Evolutionary conservation across 2,329 filamentous ascomycete species (phyloP).

Genomic region (Penicillium paneum): DNA sequence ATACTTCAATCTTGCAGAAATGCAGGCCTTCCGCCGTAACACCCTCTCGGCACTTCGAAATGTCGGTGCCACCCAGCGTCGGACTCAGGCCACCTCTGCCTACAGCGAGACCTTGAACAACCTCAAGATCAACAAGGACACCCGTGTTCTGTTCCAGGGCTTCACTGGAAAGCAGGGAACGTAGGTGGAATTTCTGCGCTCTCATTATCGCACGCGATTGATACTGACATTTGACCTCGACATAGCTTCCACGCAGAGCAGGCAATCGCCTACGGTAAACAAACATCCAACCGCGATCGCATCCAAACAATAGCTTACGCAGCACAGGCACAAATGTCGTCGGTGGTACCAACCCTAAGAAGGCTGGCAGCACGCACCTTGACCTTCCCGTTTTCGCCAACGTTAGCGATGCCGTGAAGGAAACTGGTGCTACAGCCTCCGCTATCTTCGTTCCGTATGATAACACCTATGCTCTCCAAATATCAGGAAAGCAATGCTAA

Average conservation of each 20-base stretch:
- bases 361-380: slow-evolving; percentile 86
- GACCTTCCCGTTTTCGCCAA: slow-evolving; percentile 89
- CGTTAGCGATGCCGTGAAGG: slow-evolving; percentile 82
- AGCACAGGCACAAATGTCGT: slow-evolving; percentile 85
- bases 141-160: slow-evolving; percentile 94
- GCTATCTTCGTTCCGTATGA: slow-evolving; percentile 92
- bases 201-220: slow-evolving; percentile 27
- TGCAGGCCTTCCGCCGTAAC: slow-evolving; percentile 82
- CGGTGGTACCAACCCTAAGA: slow-evolving; percentile 98
- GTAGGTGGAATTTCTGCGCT: slow-evolving; percentile 52
- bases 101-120: slow-evolving; percentile 76
- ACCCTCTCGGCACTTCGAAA: slow-evolving; percentile 65
- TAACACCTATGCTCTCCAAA: slow-evolving; percentile 6
- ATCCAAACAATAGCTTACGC: slow-evolving; percentile 21
- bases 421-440: slow-evolving; percentile 85
- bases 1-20: slow-evolving; percentile 39
- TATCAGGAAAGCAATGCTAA: slow-evolving; percentile 14
- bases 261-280: slow-evolving; percentile 93
- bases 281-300: slow-evolving; percentile 19
- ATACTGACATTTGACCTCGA: slow-evolving; percentile 22
- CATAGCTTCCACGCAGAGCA: slow-evolving; percentile 91
- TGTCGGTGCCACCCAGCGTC: slow-evolving; percentile 60
- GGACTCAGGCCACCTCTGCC: slow-evolving; percentile 66
- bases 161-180: slow-evolving; percentile 97
- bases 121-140: slow-evolving; percentile 87